Conservation (phyloP, 2,329 filamentous ascomycete species). For the Ophiostoma sp. region DNA sequence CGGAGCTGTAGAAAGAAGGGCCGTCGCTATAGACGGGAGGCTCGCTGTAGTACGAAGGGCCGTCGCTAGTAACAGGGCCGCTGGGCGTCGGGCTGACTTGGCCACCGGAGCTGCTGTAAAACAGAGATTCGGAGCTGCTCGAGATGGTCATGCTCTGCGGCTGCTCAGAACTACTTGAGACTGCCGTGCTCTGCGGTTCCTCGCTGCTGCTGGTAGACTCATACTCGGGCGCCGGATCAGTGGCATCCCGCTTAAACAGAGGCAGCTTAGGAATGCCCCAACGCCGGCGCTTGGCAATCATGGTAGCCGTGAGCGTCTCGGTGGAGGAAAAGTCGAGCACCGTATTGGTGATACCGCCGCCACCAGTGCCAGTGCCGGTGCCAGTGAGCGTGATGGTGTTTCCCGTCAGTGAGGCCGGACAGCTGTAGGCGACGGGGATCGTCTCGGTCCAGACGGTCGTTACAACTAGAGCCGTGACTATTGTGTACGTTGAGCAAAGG, state of each 20-base stretch:
- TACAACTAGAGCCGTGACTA: background rate
- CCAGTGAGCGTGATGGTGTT: background rate
- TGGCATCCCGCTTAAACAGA: background rate
- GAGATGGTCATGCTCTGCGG: background rate
- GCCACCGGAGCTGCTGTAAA: background rate
- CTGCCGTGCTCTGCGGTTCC: background rate
- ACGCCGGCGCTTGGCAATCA: background rate
- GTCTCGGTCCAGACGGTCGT: constrained; percentile 5
- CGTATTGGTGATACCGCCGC: background rate
- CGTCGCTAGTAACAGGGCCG: background rate
- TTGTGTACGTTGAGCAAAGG: background rate
- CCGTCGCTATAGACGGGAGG: too few species aligned
- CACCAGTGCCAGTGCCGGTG: background rate
- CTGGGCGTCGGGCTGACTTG: background rate
- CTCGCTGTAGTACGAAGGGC: too few species aligned
- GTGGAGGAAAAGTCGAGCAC: background rate
- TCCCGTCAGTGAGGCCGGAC: background rate
- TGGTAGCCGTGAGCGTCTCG: background rate
- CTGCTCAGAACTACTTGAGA: background rate
- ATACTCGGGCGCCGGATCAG: background rate
- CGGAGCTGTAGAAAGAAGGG: too few species aligned
- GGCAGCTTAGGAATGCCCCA: background rate
- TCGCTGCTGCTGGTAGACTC: background rate
- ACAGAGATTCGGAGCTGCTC: background rate
- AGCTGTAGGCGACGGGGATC: background rate